Evolutionary conservation across 73 alveolate genomes (phyloP).

Genomic region (Paramecium biaurelia): DNA sequence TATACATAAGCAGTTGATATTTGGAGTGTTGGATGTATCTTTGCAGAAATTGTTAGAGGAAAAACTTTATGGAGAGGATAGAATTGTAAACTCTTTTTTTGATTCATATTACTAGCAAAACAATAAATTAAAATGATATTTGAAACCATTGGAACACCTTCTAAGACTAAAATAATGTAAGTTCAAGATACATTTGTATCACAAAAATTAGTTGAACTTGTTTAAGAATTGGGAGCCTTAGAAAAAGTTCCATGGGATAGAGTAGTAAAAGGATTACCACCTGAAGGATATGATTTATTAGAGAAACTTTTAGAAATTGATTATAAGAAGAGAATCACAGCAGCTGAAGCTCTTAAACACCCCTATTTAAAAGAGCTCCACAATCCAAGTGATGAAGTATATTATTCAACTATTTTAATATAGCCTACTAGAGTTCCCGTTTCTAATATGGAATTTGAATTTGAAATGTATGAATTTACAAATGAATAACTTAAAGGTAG

Average conservation of each 20-base stretch:
- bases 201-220: background rate
- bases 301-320: constrained; percentile 62
- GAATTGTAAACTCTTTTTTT: background rate
- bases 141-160: constrained; percentile 56
- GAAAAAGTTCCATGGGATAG: constrained; percentile 42
- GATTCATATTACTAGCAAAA: background rate
- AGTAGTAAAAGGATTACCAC: constrained; percentile 45
- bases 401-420: background rate
- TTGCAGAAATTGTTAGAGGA: constrained; percentile 62
- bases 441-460: constrained; percentile 50
- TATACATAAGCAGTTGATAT: constrained; percentile 61
- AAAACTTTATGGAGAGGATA: constrained; percentile 48
- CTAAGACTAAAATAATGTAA: constrained; percentile 21
- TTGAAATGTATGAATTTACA: constrained; percentile 60
- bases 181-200: constrained; percentile 39
- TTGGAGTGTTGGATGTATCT: constrained; percentile 62
- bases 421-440: constrained; percentile 57
- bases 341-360: constrained; percentile 69
- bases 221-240: background rate
- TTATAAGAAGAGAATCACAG: constrained; percentile 65
- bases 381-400: constrained; percentile 60
- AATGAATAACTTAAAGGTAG: constrained; percentile 59
- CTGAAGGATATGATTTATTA: constrained; percentile 67
- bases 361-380: constrained; percentile 62
- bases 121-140: constrained; percentile 45